Evolutionary conservation across 2,329 filamentous ascomycete genomes (phyloP).

Genomic region (Colletotrichum musae): DNA sequence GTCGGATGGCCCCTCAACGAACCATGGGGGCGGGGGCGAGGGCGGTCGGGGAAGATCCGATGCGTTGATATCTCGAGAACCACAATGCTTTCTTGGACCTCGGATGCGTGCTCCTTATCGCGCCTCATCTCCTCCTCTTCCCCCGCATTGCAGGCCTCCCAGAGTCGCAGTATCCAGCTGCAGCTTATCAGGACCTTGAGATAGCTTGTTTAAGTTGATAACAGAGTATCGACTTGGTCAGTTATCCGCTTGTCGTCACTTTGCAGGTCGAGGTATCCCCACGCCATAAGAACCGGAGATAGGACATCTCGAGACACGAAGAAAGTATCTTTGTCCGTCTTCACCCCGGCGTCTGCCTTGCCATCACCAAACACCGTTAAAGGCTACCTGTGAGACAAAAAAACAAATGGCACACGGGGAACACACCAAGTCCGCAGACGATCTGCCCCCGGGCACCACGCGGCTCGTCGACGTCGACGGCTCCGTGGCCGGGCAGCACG

Average conservation of each 20-base stretch:
- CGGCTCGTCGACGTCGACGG: slow-evolving; percentile 33
- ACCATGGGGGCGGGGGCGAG: no score
- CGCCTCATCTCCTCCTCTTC: background rate
- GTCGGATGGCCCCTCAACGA: background rate
- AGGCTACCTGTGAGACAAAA: background rate
- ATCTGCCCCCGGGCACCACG: slow-evolving; percentile 19
- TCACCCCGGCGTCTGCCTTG: background rate
- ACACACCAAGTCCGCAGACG: background rate
- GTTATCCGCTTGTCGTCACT: background rate
- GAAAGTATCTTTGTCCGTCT: no score
- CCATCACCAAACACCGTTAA: background rate
- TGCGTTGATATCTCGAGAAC: slow-evolving; percentile 1
- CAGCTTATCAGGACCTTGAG: slow-evolving; percentile 16
- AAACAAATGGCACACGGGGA: background rate
- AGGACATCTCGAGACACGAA: background rate
- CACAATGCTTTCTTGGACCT: background rate
- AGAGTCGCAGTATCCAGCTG: background rate
- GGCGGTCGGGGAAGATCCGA: no score
- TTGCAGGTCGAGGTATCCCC: background rate
- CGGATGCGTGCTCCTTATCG: slow-evolving; percentile 1
- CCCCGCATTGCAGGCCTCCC: background rate
- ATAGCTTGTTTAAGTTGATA: background rate
- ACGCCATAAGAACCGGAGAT: background rate
- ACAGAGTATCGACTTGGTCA: no score
- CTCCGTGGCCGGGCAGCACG: slow-evolving; percentile 22